Evolutionary conservation across 352 stramenopile genomes (phyloP).

Genomic region (Pythium sukuiense): DNA sequence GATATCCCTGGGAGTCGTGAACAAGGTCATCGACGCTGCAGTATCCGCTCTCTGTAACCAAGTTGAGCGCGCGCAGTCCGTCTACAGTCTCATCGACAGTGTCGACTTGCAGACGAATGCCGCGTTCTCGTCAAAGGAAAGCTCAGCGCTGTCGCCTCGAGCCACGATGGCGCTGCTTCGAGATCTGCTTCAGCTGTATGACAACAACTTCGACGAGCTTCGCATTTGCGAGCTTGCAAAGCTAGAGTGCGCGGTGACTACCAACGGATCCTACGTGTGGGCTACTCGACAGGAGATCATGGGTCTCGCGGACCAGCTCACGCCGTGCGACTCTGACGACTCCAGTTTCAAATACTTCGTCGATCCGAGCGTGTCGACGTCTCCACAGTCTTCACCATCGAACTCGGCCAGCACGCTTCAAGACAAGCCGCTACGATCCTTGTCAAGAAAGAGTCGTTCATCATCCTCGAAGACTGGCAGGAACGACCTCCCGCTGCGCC

Average conservation of each 20-base stretch:
- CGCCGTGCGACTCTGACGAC: slow-evolving; percentile 2
- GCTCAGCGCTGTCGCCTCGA: slow-evolving; percentile 4
- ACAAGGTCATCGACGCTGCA: slow-evolving; percentile 12
- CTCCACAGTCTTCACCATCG: background rate
- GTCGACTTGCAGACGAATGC: background rate
- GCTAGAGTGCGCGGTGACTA: slow-evolving; percentile 19
- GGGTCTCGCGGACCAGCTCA: slow-evolving; percentile 9
- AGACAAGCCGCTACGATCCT: background rate
- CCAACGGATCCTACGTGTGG: slow-evolving; percentile 22
- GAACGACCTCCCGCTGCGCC: background rate
- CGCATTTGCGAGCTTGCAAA: slow-evolving; percentile 12
- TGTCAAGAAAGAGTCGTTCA: background rate
- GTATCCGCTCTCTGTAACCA: background rate
- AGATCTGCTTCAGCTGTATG: slow-evolving; percentile 14
- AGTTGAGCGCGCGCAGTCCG: slow-evolving; percentile 7
- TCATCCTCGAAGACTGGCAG: background rate
- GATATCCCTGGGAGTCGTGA: slow-evolving; percentile 19
- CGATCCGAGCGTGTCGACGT: background rate
- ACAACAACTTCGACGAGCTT: slow-evolving; percentile 19
- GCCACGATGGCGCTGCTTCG: slow-evolving; percentile 6
- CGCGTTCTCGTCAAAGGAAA: background rate
- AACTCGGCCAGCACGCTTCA: background rate
- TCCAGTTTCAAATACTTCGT: background rate
- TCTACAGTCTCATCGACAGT: slow-evolving; percentile 24
- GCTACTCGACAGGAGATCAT: slow-evolving; percentile 23